Conservation (phyloP, 2,329 filamentous ascomycete species). For the Microascus cirrosus region DNA sequence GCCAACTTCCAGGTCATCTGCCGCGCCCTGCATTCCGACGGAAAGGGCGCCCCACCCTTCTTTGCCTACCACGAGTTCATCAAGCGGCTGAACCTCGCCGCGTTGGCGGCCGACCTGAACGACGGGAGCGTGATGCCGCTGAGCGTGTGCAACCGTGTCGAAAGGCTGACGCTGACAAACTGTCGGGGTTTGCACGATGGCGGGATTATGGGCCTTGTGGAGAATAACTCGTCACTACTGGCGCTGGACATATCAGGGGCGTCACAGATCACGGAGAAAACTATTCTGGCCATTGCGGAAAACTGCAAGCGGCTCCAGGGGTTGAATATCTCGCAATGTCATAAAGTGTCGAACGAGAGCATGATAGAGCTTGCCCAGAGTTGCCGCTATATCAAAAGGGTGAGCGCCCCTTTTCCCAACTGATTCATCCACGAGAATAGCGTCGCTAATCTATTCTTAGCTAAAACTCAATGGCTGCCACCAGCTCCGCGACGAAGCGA, state of each 20-base stretch:
- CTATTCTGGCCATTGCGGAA: conserved; percentile 65
- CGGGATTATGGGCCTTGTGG: conserved; percentile 68
- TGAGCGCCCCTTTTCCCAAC: conserved; percentile 27
- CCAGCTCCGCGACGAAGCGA: conserved; percentile 73
- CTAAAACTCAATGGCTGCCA: conserved; percentile 89
- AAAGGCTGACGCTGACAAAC: conserved; percentile 85
- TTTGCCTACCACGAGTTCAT: conserved; percentile 87
- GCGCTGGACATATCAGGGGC: conserved; percentile 84
- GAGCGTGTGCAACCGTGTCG: conserved; percentile 75
- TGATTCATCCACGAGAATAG: not conserved
- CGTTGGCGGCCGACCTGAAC: conserved; percentile 62
- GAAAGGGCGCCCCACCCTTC: conserved; percentile 43
- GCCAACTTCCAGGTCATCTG: conserved; percentile 71
- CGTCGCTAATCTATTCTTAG: conserved; percentile 25
- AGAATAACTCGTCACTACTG: conserved; percentile 68
- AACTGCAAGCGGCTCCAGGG: conserved; percentile 83
- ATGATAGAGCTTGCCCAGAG: conserved; percentile 68
- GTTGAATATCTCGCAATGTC: conserved; percentile 82
- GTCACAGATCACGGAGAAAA: conserved; percentile 72
- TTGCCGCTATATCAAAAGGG: conserved; percentile 79
- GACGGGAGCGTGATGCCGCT: conserved; percentile 83
- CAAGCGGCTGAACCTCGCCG: conserved; percentile 81
- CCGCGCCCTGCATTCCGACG: conserved; percentile 56
- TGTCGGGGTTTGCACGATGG: conserved; percentile 77
- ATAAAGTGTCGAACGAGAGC: conserved; percentile 74